Base-by-base conservation (phyloP, 352 stramenopile genomes). In the Globisporangium iwayamae region DNA sequence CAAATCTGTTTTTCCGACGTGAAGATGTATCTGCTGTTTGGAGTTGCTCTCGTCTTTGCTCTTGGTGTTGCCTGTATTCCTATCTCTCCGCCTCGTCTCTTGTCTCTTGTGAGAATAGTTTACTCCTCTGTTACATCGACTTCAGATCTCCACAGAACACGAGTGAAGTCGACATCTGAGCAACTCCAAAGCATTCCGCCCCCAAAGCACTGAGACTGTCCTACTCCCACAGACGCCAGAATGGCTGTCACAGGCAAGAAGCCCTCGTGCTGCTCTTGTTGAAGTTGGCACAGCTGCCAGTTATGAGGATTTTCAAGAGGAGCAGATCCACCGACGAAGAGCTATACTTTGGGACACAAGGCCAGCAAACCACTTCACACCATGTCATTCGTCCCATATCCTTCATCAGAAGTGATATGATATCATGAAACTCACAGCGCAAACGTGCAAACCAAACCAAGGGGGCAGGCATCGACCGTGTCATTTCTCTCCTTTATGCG, bases 21-120 rank as follows among this genome's bases (percentile, higher is more conserved):
- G 52, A 58, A 55, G 38, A 46, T 58, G 32, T 58, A 46, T 58
- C 52, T 58, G 52, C 8, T 58, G n/a, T 32, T 58, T 10, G 16
- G 16, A 48, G 16, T 48, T 48, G 43, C 43, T 48, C n/a, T n/a
- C 20, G 46, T 50, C 41, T 36, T 16, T 41, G 36, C 11, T 14
- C 11, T 46, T 46, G 43, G 14, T 22, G 18, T 22, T 46, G 39
- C 14, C 7, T n/a, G 13, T 4, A 46, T n/a, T n/a, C 39, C 39
- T 41, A 16, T 41, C 36, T 41, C 16, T 50, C 20, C 4, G 11
- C n/a, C n/a, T 50, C 11, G 11, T 45, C 38, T 45, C 39, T 48
- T 18, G n/a, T 10, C 39, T 47, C 41, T 48, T 10, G 16, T 47
- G 41, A 13, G 4, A 36, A 4, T 8, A 36, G 4, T 36, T 36